A percentile compares a stretch with the other conserved stretches of the same genome.
Evolutionary conservation across 768 basidiomycete genomes (phyloP).

Genomic region (Tulasnella sp.): DNA sequence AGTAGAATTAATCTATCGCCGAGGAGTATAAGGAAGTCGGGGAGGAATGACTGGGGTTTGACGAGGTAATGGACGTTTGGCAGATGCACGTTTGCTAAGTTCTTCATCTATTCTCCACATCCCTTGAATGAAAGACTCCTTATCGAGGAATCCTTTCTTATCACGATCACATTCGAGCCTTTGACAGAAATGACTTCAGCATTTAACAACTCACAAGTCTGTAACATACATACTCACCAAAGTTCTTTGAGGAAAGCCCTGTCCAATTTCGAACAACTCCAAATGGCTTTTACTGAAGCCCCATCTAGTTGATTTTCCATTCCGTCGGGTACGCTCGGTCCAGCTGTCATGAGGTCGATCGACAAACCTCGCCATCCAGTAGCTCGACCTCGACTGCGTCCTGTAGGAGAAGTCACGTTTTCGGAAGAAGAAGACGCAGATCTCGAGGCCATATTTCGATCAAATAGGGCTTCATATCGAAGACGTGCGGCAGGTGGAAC

Average conservation of each 20-base stretch:
- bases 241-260: constrained; percentile 42
- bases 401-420: neutral
- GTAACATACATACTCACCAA: constrained; percentile 37
- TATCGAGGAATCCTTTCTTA: constrained; percentile 43
- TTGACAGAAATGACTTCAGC: neutral
- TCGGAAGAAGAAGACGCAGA: neutral
- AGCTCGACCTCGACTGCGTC: constrained; percentile 32
- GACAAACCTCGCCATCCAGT: constrained; percentile 65
- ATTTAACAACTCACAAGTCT: no score
- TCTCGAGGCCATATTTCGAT: constrained; percentile 30
- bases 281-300: constrained; percentile 42
- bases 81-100: constrained; percentile 37
- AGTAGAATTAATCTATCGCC: no score
- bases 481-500: constrained; percentile 48
- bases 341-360: constrained; percentile 43
- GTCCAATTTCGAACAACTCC: constrained; percentile 48
- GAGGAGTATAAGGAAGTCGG: constrained; percentile 2
- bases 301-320: constrained; percentile 41
- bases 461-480: constrained; percentile 58
- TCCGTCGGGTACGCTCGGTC: constrained; percentile 19
- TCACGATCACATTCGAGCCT: constrained; percentile 62
- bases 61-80: neutral
- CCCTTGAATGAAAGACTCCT: constrained; percentile 55
- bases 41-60: constrained; percentile 2
- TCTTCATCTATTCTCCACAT: constrained; percentile 86